Evolutionary conservation across 495 filamentous ascomycete genomes (phyloP), one percentile per base, ranked within the genome.

Genomic region (Trichocladium uniseriatum): DNA sequence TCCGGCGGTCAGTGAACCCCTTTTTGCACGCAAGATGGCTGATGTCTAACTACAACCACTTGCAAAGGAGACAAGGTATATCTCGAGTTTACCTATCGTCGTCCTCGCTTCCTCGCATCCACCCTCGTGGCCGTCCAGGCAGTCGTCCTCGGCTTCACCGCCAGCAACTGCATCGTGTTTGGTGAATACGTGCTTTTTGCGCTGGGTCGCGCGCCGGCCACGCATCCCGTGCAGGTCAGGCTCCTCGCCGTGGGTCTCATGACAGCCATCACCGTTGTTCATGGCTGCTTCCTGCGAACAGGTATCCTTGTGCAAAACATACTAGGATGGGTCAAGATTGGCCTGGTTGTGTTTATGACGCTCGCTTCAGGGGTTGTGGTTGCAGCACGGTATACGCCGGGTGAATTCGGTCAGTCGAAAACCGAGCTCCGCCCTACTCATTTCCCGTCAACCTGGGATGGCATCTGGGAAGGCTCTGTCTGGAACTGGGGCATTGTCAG

Each of bases 71-170:
- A 53, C 7, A 88, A 87, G 64, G 80, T 88, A 24, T 90, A 90
- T 54, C 76, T 89, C 45, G 85, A 90, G 55, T 84, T 81, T 62
- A 80, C 81, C 0, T 90, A 87, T 65, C 79, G 75, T 0, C 69
- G 69, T 20, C 85, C 86, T 2, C 74, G 75, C 14, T 87, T 84
- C 54, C 72, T 90, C 15, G 81, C 82, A 0, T 83, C 83, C 3
- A 82, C 77, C 0, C 59, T 88, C 38, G 66, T 89, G 32, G 81
- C 82, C 1, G 74, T 82, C 6, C 79, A 87, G 39, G 76, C 81
- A 2, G 76, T 89, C 13, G 60, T 88, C 0, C 64, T 88, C 2
- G 83, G 84, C 0, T 87, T 87, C 51, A 84, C 82, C 0, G 73
- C 79, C 0, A 79, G 76, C 52, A 86, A 85, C 66, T 82, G 79